Base-by-base conservation (phyloP, 2,329 filamentous ascomycete species). In the Xylariaceae sp. region DNA sequence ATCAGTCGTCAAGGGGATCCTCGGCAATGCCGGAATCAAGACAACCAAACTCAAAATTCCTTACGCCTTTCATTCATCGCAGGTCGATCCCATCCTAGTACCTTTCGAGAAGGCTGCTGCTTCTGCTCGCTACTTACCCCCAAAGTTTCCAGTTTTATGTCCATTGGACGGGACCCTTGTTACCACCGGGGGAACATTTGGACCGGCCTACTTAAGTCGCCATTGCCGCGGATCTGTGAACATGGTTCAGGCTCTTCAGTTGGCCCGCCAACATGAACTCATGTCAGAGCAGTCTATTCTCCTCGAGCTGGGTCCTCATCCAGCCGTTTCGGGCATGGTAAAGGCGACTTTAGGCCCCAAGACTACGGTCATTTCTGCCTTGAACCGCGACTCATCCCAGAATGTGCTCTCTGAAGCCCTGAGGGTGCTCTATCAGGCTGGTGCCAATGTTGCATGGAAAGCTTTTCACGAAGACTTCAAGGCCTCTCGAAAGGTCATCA, bases 401-500 rank as follows among this genome's bases (percentile, higher is more conserved):
- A 74, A 76, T 7, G 77, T 77, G 2, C 69, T 85, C n/a, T 67
- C 77, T 9, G 73, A 67, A 45, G 78, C 69, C 58, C 70, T 83
- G 47, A 72, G 72, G 21, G 67, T 72, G 2, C 67, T 85, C 2
- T 80, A 81, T 68, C 65, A 70, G 6, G 73, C 72, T 21, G 81
- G 81, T 55, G 70, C 82, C 4, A 41, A 56, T 10, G 55, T 64
- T 21, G 15, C 45, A 61, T 87, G 85, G 76, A 75, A 77, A 44
- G 81, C 83, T 63, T 85, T 79, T 66, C 82, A 86, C 67, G 70
- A 73, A 24, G 73, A 79, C 44, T 85, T 84, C 69, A 77, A 81
- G 55, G 64, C 73, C 43, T 74, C 75, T 4, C 78, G 83, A 37
- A 72, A 78, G 52, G 72, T 87, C 21, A 70, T 86, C 23, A 68